Percentiles rank a stretch among this genome's conserved stretches.
These are phyloP conservation scores for Isochrysis galbana DNA, from an alignment of 78 protist genomes.

Conservation along the genomic window DNA sequence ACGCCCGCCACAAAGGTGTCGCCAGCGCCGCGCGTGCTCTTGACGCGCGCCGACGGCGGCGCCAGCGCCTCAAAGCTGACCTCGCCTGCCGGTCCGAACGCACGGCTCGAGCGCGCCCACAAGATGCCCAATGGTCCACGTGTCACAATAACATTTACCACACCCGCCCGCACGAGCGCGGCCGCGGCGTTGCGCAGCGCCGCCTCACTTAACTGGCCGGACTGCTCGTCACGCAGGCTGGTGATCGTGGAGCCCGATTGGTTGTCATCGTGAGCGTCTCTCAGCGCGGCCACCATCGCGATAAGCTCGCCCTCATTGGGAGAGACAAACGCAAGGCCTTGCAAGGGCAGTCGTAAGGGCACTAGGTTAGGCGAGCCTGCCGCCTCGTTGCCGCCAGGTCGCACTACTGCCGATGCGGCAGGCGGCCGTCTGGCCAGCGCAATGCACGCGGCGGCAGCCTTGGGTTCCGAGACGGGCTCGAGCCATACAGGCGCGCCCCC, in stretches of 20 bases:
- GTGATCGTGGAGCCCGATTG: background rate
- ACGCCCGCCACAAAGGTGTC: background rate
- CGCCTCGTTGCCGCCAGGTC: no score
- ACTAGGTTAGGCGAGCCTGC: no score
- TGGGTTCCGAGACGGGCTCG: background rate
- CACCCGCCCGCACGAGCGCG: background rate
- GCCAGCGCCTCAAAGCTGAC: background rate
- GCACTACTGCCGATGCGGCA: background rate
- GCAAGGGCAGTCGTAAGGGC: no score
- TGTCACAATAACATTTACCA: background rate
- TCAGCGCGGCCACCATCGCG: constrained; percentile 6
- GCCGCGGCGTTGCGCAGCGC: background rate
- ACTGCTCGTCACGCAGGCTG: background rate
- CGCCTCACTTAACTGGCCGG: background rate
- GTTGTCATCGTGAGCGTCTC: background rate
- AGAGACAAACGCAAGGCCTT: background rate
- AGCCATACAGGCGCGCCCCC: background rate
- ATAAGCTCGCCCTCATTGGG: constrained; percentile 5
- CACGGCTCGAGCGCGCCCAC: background rate
- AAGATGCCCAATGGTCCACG: background rate
- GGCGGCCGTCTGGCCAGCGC: background rate
- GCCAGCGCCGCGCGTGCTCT: constrained; percentile 19
- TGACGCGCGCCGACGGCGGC: background rate
- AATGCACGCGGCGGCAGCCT: background rate
- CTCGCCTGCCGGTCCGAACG: no score